Percentiles rank a stretch among this genome's conserved stretches.
phyloP scores from a whole-genome alignment of 1,139 yeast genomes.

The Scheffersomyces cryptocercus region DNA sequence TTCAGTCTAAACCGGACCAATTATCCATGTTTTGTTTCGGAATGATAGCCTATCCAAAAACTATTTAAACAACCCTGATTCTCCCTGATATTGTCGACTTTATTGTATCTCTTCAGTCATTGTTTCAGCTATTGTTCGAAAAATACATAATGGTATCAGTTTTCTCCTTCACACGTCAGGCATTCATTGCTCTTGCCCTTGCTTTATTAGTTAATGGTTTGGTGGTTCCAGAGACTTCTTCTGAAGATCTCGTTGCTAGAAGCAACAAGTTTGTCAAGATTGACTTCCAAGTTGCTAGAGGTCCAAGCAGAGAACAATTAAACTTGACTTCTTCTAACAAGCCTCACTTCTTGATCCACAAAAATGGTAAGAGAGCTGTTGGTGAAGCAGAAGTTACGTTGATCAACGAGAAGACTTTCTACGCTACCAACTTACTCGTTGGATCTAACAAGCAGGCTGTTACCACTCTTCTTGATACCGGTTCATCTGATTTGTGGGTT shows the following conservation, averaged over 20 bases:
- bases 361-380: not conserved
- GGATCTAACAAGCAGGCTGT: constrained; percentile 13
- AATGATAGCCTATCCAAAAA: too few relatives aligned
- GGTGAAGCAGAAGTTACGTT: constrained; percentile 1
- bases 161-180: constrained; percentile 7
- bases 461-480: constrained; percentile 19
- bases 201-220: constrained; percentile 6
- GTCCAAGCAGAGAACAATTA: not conserved
- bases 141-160: constrained; percentile 6
- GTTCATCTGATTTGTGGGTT: constrained; percentile 23
- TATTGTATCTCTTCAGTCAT: too few relatives aligned
- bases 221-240: constrained; percentile 4
- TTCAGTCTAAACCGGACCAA: too few relatives aligned
- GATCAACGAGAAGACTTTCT: constrained; percentile 5
- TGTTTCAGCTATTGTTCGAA: not conserved
- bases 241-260: constrained; percentile 3
- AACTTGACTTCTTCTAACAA: not conserved
- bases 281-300: constrained; percentile 10
- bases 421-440: constrained; percentile 7
- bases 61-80: too few relatives aligned
- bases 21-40: too few relatives aligned
- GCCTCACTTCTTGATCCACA: not conserved
- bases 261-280: constrained; percentile 11
- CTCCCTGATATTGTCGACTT: too few relatives aligned
- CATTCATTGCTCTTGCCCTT: constrained; percentile 6